Evolutionary conservation across 805 yeast species (phyloP), one percentile per base, ranked within the genome.

Genomic region (Schizosaccharomyces cryophilus): DNA sequence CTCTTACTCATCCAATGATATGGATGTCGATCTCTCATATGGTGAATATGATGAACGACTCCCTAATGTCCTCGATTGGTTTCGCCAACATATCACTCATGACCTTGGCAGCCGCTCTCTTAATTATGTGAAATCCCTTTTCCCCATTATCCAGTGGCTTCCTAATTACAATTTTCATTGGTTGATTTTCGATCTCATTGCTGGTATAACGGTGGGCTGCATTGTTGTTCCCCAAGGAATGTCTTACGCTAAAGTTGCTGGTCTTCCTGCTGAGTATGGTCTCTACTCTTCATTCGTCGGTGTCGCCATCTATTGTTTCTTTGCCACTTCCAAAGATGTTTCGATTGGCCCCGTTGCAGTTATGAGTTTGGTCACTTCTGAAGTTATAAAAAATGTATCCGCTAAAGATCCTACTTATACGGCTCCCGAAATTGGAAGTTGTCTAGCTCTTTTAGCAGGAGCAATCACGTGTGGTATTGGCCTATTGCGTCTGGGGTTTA

Each of bases 271-370:
- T 5, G 84, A 88, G 70, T 89, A 82, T 67, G 96, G 96, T 60
- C 78, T 89, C 58, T 89, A 89, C 72, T 86, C 96, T 15, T 85
- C 95, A 0, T 89, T 89, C 68, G 83, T 89, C 58, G 96, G 96
- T 69, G 95, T 88, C 13, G 78, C 87, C 68, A 80, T 85, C 61
- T 89, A 89, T 71, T 84, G 95, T 60, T 78, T 89, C 67, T 89
- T 89, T 72, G 96, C 96, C 15, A 89, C 96, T 15, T 85, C 95
- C 29, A 89, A 89, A 71, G 96, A 89, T 75, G 95, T 89, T 47
- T 84, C 94, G 63, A 88, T 89, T 67, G 96, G 96, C 31, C 96
- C 96, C 11, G 96, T 89, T 45, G 96, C 96, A 13, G 96, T 89
- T 62, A 88, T 89, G 95, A 85, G 95, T 17, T 71, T 81, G 65